Evolutionary conservation across 2,329 filamentous ascomycete genomes (phyloP).

Genomic region (Simplicillium aogashimaense): DNA sequence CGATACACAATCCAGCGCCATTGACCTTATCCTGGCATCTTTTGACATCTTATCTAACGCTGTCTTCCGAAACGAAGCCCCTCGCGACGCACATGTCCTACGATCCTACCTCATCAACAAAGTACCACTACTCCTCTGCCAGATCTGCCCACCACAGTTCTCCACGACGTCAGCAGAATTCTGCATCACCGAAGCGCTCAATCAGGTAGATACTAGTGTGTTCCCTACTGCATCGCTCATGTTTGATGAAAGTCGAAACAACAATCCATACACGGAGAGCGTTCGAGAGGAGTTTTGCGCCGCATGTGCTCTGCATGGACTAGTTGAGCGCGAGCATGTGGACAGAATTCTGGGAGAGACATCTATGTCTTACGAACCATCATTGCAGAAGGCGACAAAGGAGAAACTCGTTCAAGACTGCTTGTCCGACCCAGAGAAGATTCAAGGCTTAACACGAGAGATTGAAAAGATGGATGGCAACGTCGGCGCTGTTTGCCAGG

Average conservation of each 20-base stretch:
- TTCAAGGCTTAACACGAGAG: constrained; percentile 68
- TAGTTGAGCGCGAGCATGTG: constrained; percentile 72
- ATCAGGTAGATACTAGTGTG: constrained; percentile 71
- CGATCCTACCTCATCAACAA: constrained; percentile 78
- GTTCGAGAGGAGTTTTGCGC: constrained; percentile 71
- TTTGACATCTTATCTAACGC: constrained; percentile 87
- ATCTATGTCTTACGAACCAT: constrained; percentile 68
- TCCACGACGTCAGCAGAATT: constrained; percentile 67
- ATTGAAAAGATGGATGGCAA: constrained; percentile 89
- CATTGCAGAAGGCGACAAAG: constrained; percentile 65
- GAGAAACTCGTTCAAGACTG: constrained; percentile 73
- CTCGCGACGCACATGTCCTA: constrained; percentile 57
- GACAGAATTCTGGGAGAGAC: constrained; percentile 75
- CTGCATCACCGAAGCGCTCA: constrained; percentile 60
- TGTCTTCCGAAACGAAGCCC: constrained; percentile 55
- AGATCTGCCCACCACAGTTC: constrained; percentile 53
- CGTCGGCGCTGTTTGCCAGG: constrained; percentile 73
- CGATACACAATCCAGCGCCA: constrained; percentile 65
- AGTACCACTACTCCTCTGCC: constrained; percentile 42
- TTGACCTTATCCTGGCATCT: constrained; percentile 76
- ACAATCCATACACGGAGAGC: constrained; percentile 46
- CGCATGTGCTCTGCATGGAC: constrained; percentile 75
- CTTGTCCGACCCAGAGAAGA: constrained; percentile 62
- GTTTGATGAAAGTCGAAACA: constrained; percentile 49
- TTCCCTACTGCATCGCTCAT: constrained; percentile 53